Percentiles rank a stretch among this genome's conserved stretches.
These are phyloP conservation scores for Rosa persica DNA, from an alignment of 306 rosid species.

Conservation along the genomic window DNA sequence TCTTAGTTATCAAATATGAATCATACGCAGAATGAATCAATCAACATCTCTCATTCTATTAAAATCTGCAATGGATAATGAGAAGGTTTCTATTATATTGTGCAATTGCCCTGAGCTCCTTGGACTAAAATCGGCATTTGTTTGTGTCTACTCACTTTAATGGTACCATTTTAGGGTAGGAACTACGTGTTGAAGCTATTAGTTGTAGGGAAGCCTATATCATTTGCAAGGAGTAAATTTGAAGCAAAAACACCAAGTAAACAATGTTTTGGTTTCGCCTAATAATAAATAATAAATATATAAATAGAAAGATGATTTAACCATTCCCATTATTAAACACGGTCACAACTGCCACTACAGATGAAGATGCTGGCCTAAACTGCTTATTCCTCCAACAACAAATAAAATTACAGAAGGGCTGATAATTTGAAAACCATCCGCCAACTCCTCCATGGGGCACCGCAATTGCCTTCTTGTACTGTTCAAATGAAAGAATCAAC, in stretches of 20 bases:
- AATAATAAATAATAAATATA: background rate
- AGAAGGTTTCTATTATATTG: too few species aligned
- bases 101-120: too few species aligned
- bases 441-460: constrained; percentile 30
- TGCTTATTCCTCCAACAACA: constrained; percentile 39
- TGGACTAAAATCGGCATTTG: too few species aligned
- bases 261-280: background rate
- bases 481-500: constrained; percentile 63
- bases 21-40: too few species aligned
- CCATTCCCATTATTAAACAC: constrained; percentile 39
- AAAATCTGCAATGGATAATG: too few species aligned
- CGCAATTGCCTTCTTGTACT: constrained; percentile 28
- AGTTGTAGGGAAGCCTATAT: too few species aligned
- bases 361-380: constrained; percentile 37
- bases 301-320: constrained; percentile 8
- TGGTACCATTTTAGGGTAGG: too few species aligned
- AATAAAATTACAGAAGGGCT: constrained; percentile 36
- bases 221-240: too few species aligned
- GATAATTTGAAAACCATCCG: constrained; percentile 35
- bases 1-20: too few species aligned
- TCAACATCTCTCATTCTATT: too few species aligned
- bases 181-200: too few species aligned
- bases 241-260: background rate
- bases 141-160: too few species aligned
- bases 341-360: constrained; percentile 35